Evolutionary conservation across 2,329 filamentous ascomycete species (phyloP), one percentile per base, ranked within the genome.

Genomic region (Magnaporthiopsis poae): DNA sequence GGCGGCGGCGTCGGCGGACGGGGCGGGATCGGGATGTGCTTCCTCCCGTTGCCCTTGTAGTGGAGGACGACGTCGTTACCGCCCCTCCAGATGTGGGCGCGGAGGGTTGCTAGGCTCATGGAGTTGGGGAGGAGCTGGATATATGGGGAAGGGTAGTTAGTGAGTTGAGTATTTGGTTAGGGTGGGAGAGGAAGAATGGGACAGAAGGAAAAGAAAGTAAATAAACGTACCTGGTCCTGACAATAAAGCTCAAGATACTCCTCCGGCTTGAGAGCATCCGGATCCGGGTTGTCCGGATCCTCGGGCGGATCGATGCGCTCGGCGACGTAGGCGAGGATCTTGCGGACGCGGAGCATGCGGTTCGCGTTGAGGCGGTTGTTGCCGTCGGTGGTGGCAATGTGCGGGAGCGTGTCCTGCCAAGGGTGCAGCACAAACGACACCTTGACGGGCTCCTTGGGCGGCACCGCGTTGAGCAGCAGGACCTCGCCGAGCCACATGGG

Each of bases 191-290:
- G 27, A 27, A 27, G 27, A 2, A 63, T 35, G 33, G 11, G 60
- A 65, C 27, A 61, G 39, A n/a, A 59, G 27, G 18, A 62, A 63
- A 7, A 3, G 35, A 36, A 2, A 3, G 60, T 5, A 59, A 66
- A 18, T 56, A 61, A 60, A 79, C 87, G 74, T 78, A 95, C 92
- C 83, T 92, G 90, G 66, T 93, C 90, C 74, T 97, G 93, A 77
- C 95, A 98, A 76, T 96, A 96, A 64, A 99, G 80, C 75, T 99
- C 95, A 39, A 99, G 80, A 77, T 97, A 97, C 74, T 98, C 92
- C 75, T 98, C 94, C 0, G 94, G 91, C 72, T 85, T 88, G 73
- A 96, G 78, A 21, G 80, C 81, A 64, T 88, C 84, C 4, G 82
- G 79, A 25, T 63, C 64, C 27, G 18, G 21, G 9, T 63, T 56